phyloP scores from a whole-genome alignment of 371 early-diverging fungal genomes.

The Mucor velutinosus region DNA sequence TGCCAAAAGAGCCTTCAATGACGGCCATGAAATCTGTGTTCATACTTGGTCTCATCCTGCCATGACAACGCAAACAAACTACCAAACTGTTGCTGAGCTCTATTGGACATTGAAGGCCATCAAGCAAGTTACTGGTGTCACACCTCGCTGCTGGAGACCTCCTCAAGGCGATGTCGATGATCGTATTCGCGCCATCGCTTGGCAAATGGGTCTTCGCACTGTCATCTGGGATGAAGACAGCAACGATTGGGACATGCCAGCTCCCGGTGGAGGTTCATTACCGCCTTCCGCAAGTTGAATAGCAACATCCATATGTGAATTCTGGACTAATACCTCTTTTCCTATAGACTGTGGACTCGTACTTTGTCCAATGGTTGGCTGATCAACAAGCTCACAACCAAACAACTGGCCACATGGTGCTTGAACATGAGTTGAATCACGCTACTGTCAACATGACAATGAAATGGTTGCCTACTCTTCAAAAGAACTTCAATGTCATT shows the following conservation, averaged over 20 bases:
- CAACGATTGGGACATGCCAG: slow-evolving; percentile 44
- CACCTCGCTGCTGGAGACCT: slow-evolving; percentile 60
- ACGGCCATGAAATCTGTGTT: slow-evolving; percentile 35
- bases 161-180: slow-evolving; percentile 61
- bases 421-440: slow-evolving; percentile 53
- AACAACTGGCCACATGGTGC: slow-evolving; percentile 44
- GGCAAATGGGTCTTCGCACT: slow-evolving; percentile 54
- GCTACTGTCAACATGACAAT: slow-evolving; percentile 48
- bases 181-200: slow-evolving; percentile 52
- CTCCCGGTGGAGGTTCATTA: slow-evolving; percentile 39
- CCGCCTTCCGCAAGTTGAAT: not conserved
- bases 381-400: slow-evolving; percentile 35
- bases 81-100: slow-evolving; percentile 59
- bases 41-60: slow-evolving; percentile 63
- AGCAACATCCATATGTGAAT: too few species aligned
- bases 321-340: slow-evolving; percentile 19
- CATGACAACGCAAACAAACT: slow-evolving; percentile 56
- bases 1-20: slow-evolving; percentile 28
- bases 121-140: slow-evolving; percentile 55
- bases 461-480: slow-evolving; percentile 47
- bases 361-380: not conserved
- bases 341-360: slow-evolving; percentile 9
- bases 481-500: slow-evolving; percentile 43
- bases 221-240: slow-evolving; percentile 39
- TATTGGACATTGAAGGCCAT: slow-evolving; percentile 56